These are phyloP conservation scores for Quercus bicolor DNA, from an alignment of 306 rosid genomes.

Conservation along the genomic window DNA sequence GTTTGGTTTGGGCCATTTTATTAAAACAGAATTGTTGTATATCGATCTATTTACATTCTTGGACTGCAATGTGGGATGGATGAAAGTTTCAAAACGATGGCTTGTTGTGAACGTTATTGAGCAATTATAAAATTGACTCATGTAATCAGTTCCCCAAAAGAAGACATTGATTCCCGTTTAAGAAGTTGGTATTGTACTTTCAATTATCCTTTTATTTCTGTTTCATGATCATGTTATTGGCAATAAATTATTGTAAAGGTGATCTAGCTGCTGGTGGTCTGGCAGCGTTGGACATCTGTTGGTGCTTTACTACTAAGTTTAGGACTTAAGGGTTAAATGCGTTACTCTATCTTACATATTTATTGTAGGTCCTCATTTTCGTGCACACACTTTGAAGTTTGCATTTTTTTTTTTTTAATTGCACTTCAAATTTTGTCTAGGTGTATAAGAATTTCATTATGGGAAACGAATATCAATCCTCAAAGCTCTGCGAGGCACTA, in stretches of 20 bases:
- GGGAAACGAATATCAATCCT: conserved; percentile 73
- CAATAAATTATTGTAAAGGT: background rate
- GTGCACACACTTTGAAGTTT: background rate
- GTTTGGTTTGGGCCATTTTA: conserved; percentile 31
- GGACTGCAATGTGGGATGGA: background rate
- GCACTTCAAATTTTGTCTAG: conserved; percentile 35
- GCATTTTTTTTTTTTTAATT: background rate
- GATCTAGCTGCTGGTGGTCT: background rate
- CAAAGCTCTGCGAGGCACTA: conserved; percentile 80
- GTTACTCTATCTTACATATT: background rate
- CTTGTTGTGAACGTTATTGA: background rate
- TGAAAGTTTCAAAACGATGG: background rate
- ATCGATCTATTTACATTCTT: background rate
- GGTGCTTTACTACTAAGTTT: background rate
- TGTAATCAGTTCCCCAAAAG: background rate
- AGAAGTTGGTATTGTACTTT: background rate
- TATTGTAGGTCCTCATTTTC: background rate
- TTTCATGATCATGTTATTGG: conserved; percentile 1
- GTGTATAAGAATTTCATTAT: conserved; percentile 51
- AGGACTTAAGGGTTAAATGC: background rate
- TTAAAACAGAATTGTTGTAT: background rate
- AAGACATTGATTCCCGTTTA: background rate
- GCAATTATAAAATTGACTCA: background rate
- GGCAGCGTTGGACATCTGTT: background rate
- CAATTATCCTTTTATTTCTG: background rate